Percentiles rank a stretch among this genome's conserved stretches.
Conservation (phyloP, 768 basidiomycete genomes). For the Boletus tomentosulus region DNA sequence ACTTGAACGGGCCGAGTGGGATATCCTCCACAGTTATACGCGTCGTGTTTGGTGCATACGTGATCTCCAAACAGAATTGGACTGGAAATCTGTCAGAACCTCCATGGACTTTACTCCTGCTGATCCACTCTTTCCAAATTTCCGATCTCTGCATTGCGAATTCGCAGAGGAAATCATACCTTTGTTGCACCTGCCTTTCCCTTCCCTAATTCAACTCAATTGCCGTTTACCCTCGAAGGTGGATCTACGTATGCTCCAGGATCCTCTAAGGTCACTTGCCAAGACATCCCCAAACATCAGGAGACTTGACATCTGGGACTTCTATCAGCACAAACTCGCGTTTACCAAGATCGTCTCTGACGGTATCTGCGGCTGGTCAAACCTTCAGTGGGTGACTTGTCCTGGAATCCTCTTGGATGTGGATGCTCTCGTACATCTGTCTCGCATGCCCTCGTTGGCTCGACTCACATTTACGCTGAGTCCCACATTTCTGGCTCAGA, state of each 20-base stretch:
- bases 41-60: not conserved
- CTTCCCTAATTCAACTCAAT: not conserved
- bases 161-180: not conserved
- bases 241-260: not conserved
- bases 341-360: not conserved
- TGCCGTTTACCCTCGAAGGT: too few relatives aligned
- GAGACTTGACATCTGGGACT: not conserved
- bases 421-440: constrained; percentile 2
- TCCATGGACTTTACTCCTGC: not conserved
- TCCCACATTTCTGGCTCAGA: not conserved
- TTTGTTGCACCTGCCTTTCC: not conserved
- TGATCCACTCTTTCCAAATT: constrained; percentile 2
- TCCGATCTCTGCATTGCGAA: not conserved
- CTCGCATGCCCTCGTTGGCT: not conserved
- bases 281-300: not conserved
- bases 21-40: constrained; percentile 1
- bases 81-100: not conserved
- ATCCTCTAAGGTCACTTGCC: not conserved
- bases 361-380: constrained; percentile 4
- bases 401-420: not conserved
- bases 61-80: not conserved
- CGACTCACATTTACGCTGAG: not conserved
- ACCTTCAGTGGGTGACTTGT: not conserved
- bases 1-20: constrained; percentile 3
- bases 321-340: not conserved